phyloP scores from a whole-genome alignment of 1,139 yeast species.

The Entelexis paramagnoliae region DNA sequence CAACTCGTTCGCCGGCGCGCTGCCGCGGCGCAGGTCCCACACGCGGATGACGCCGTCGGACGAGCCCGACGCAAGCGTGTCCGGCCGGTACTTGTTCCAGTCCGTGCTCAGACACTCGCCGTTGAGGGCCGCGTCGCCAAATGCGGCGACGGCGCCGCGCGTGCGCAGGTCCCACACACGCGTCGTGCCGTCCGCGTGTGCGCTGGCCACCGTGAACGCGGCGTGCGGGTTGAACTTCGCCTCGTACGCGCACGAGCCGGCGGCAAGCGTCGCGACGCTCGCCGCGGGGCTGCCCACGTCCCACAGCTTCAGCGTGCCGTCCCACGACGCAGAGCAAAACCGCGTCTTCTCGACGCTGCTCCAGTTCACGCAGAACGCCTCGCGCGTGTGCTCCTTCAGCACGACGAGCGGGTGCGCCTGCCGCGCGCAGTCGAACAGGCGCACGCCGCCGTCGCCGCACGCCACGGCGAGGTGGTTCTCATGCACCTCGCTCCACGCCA shows the following conservation, averaged over 20 bases:
- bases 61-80: slow-evolving; percentile 76
- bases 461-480: slow-evolving; percentile 78
- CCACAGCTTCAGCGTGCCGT: slow-evolving; percentile 72
- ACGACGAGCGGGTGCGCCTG: slow-evolving; percentile 54
- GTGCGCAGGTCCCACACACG: slow-evolving; percentile 67
- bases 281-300: slow-evolving; percentile 44
- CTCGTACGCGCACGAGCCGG: slow-evolving; percentile 43
- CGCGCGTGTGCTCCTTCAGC: slow-evolving; percentile 69
- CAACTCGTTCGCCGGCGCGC: slow-evolving; percentile 64
- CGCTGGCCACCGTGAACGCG: too few species aligned
- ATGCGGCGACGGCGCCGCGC: slow-evolving; percentile 28
- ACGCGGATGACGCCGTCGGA: slow-evolving; percentile 74
- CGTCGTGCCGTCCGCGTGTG: slow-evolving; percentile 68
- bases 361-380: slow-evolving; percentile 86
- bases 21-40: slow-evolving; percentile 79
- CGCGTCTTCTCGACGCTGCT: slow-evolving; percentile 62
- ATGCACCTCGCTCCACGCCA: slow-evolving; percentile 83
- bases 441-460: slow-evolving; percentile 82
- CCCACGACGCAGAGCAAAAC: slow-evolving; percentile 83
- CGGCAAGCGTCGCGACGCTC: slow-evolving; percentile 26
- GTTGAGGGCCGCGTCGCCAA: slow-evolving; percentile 53
- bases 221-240: slow-evolving; percentile 82
- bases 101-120: slow-evolving; percentile 72
- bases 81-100: slow-evolving; percentile 80
- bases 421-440: slow-evolving; percentile 60